Base-by-base conservation (phyloP, 1,139 yeast species). In the Pichia sp. region DNA sequence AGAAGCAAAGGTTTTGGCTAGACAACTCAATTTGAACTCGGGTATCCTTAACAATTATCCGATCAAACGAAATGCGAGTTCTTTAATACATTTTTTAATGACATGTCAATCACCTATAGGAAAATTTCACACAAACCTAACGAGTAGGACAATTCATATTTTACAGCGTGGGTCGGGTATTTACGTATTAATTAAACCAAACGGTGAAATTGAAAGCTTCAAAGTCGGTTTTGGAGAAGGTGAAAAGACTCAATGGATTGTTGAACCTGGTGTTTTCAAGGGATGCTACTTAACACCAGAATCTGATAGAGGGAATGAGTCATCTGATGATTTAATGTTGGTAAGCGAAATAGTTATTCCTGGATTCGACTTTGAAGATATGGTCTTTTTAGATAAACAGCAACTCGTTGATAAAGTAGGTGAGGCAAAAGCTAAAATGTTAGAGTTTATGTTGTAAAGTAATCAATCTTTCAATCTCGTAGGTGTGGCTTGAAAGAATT, bases 261-360 rank as follows among this genome's bases (percentile, higher is more conserved):
- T 72, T n/a, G 74, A 74, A 10, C 74, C 75, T 2, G 75, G 69
- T 14, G 71, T 67, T 18, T 72, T 68, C 58, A 72, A 72, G 49
- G 75, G 76, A 5, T 67, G 74, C 35, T 71, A 69, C 49, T 42
- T 71, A 23, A 36, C 64, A 4, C 67, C 69, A 8, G 36, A 49
- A 30, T 36, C 34, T n/a, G 45, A 40, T 3, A 54, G 40, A 2
- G 48, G 40, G n/a, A 39, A 36, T 2, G 63, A 60, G 30, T 54
- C 57, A 22, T 54, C 51, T 15, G 54, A 60, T 23, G 69, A 68
- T 46, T 68, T 64, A 24, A 50, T 72, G 26, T 54, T 71, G 39
- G 71, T 71, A 28, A 69, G 75, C 50, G 77, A 72, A 48, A 72
- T 72, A 17, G 77, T 72, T 15, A 74, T 71, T 7, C 77, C 77